A percentile compares a stretch with the other conserved stretches of the same genome.
phyloP scores from a whole-genome alignment of 768 basidiomycete genomes.

The Boletus fagicola region DNA sequence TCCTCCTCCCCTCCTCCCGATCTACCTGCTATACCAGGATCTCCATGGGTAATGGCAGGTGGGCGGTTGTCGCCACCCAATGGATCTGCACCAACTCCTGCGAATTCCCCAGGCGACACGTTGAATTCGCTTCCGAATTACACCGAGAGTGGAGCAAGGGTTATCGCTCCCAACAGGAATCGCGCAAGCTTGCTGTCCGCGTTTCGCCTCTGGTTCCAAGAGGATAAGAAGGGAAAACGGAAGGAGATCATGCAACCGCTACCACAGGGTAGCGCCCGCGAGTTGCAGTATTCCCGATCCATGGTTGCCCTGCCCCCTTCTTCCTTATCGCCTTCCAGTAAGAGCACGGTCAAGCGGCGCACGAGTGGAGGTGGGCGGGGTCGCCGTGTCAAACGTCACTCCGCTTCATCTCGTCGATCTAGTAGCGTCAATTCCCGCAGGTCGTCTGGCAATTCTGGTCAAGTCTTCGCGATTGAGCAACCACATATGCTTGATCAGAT shows the following conservation, averaged over 20 bases:
- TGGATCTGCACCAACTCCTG: constrained; percentile 42
- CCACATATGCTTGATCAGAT: constrained; percentile 47
- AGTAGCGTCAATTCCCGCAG: constrained; percentile 89
- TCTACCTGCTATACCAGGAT: constrained; percentile 43
- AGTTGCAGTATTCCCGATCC: constrained; percentile 28
- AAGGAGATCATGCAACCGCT: constrained; percentile 43
- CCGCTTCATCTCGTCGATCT: constrained; percentile 79
- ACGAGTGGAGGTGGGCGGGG: constrained; percentile 45
- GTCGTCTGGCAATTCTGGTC: constrained; percentile 54
- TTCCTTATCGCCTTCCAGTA: constrained; percentile 30
- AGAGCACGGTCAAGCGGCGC: constrained; percentile 49
- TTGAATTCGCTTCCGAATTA: constrained; percentile 48
- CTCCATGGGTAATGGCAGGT: constrained; percentile 73
- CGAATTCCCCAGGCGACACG: constrained; percentile 53
- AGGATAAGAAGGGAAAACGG: constrained; percentile 85
- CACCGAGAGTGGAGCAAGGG: constrained; percentile 34
- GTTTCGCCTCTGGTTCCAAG: constrained; percentile 90
- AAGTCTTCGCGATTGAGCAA: constrained; percentile 52
- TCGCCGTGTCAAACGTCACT: constrained; percentile 64
- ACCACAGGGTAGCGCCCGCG: constrained; percentile 21
- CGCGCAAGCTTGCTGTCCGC: constrained; percentile 80
- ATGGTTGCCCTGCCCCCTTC: constrained; percentile 23
- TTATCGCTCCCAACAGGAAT: constrained; percentile 47
- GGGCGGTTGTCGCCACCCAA: constrained; percentile 38
- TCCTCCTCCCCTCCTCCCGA: constrained; percentile 54